Conservation (phyloP, 2,329 filamentous ascomycete species). For the Graphilbum sp. region DNA sequence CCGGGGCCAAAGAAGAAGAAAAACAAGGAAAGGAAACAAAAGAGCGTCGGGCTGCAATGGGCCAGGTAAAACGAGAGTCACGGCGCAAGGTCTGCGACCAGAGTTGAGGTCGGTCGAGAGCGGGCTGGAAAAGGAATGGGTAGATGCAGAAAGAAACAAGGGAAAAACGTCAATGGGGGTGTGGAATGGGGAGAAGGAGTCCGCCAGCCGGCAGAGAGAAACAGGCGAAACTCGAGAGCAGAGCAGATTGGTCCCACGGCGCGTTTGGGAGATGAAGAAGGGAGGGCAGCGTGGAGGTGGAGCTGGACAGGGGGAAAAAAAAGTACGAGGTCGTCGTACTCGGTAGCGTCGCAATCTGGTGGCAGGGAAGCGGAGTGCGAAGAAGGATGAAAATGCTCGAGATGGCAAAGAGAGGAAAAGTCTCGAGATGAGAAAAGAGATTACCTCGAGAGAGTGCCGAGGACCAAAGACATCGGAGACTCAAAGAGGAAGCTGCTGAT, state of each 20-base stretch:
- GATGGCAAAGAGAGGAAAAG: too few species aligned
- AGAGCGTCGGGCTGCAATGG: not conserved
- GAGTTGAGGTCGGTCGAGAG: too few species aligned
- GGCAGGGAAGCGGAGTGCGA: too few species aligned
- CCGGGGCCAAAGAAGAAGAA: not conserved
- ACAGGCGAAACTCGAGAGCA: not conserved
- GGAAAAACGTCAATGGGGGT: too few species aligned
- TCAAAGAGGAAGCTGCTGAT: too few species aligned
- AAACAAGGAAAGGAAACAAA: not conserved
- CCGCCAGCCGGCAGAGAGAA: not conserved
- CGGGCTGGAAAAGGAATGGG: too few species aligned
- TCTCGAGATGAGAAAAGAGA: too few species aligned
- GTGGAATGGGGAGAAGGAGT: not conserved
- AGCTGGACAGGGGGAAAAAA: not conserved
- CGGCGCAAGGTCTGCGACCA: too few species aligned
- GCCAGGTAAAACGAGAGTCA: not conserved
- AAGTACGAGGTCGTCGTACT: not conserved
- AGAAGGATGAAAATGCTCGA: too few species aligned
- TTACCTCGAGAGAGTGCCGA: too few species aligned
- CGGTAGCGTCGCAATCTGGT: constrained; percentile 1
- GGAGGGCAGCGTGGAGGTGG: constrained; percentile 1
- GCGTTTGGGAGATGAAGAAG: not conserved
- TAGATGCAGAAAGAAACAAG: not conserved
- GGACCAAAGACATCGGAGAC: too few species aligned
- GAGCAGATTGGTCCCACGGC: not conserved